Percentiles rank a stretch among this genome's conserved stretches.
These are phyloP conservation scores for Neurospora tetraspora DNA, from an alignment of 495 filamentous ascomycete genomes.

Conservation along the genomic window DNA sequence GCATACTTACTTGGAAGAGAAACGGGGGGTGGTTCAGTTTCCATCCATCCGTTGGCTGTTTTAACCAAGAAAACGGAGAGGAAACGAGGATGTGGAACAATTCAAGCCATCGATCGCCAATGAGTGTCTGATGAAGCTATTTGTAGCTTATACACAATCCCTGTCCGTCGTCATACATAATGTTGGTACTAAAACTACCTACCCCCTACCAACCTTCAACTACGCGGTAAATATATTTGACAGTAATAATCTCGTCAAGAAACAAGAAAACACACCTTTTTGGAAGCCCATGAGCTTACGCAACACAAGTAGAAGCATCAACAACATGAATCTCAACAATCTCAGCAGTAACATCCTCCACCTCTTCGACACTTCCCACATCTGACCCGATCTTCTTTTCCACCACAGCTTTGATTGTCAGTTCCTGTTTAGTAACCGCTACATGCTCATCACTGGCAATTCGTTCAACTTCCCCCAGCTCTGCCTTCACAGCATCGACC, in stretches of 20 bases:
- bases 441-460: neutral
- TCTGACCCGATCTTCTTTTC: neutral
- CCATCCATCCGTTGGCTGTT: neutral
- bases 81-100: neutral
- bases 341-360: neutral
- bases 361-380: neutral
- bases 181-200: no score
- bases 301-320: neutral
- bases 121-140: neutral
- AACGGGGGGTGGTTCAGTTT: neutral
- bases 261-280: neutral
- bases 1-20: neutral
- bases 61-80: neutral
- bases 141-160: neutral
- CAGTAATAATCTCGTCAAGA: neutral
- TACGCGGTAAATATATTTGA: neutral
- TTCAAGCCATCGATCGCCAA: neutral
- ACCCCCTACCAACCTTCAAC: neutral
- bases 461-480: neutral
- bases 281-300: neutral
- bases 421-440: neutral
- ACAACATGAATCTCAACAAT: neutral
- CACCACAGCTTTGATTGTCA: neutral
- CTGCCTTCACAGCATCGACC: neutral
- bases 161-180: neutral